These are phyloP conservation scores for Psilocybe cyanescens DNA, from an alignment of 768 basidiomycete species.

Conservation along the genomic window DNA sequence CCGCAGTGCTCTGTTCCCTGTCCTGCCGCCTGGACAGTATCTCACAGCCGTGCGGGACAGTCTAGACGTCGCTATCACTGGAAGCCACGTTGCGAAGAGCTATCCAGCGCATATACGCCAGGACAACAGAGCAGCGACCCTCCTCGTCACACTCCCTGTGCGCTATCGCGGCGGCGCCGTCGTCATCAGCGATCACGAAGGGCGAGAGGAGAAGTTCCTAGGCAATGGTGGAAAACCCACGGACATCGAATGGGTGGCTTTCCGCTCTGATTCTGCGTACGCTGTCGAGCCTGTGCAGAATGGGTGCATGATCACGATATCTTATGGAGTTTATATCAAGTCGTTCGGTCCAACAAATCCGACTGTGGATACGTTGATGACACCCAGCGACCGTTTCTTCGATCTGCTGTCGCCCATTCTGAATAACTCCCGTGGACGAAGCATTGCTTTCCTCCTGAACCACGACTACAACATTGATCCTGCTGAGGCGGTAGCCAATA, in stretches of 20 bases:
- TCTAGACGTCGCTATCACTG: constrained; percentile 68
- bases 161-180: constrained; percentile 73
- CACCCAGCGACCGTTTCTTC: constrained; percentile 75
- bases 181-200: constrained; percentile 58
- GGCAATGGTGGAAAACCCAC: constrained; percentile 64
- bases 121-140: constrained; percentile 74
- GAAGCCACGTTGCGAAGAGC: constrained; percentile 61
- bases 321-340: constrained; percentile 73
- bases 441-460: constrained; percentile 72
- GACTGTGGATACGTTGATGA: constrained; percentile 65
- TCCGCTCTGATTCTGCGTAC: constrained; percentile 74
- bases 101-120: constrained; percentile 50
- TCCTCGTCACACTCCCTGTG: constrained; percentile 75
- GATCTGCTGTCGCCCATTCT: constrained; percentile 73
- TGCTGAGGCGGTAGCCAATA: constrained; percentile 68
- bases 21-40: constrained; percentile 68
- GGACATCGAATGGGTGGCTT: constrained; percentile 80
- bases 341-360: constrained; percentile 60
- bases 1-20: constrained; percentile 72
- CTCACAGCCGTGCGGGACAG: constrained; percentile 70
- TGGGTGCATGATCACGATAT: constrained; percentile 70
- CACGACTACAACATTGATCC: constrained; percentile 75
- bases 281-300: constrained; percentile 73
- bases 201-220: constrained; percentile 62
- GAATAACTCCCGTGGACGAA: constrained; percentile 71